Base-by-base conservation (phyloP, 129 eudicot genomes). In the Centaurea solstitialis region DNA sequence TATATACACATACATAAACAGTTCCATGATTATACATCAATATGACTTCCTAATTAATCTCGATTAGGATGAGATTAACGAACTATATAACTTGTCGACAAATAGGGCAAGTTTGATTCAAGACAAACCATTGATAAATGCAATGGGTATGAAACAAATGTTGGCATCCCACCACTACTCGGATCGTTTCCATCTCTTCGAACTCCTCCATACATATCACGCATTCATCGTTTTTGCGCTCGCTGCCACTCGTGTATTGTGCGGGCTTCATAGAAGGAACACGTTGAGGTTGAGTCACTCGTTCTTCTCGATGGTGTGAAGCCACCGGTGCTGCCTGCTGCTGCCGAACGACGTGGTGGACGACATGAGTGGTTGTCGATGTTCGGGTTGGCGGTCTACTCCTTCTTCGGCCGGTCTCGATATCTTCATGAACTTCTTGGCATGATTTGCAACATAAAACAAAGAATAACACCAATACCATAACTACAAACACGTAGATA, bases 131-230 rank as follows among this genome's bases (percentile, higher is more conserved):
- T 23, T 26, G 33, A 68, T 26, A 26, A 68, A 68, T 26, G 18
- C 72, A 68, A 26, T 21, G 33, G 3, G 72, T 12, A 68, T 68
- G 72, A 68, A 68, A 68, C 72, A 68, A 10, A 68, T 68, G 72
- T 23, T 68, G 33, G 40, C 72, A 68, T 33, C 33, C 33, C 35
- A 17, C 35, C 72, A 68, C 17, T 24, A 68, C 40, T 9, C 40
- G 72, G 26, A 68, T 9, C 18, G 8, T 23, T 18, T 68, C 72
- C 35, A 26, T 33, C 33, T 20, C 35, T 68, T 68, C 20, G 5
- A 68, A 68, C 40, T 68, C 72, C 72, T 68, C 72, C 72, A 68
- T 23, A 23, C 72, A 68, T 10, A 68, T 68, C 38, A 15, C 38
- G 9, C 72, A 68, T 23, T 68, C 72, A 13, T 53, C 64, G 64